phyloP scores from a whole-genome alignment of 2,329 filamentous ascomycete species.

The Xylaria sp. region DNA sequence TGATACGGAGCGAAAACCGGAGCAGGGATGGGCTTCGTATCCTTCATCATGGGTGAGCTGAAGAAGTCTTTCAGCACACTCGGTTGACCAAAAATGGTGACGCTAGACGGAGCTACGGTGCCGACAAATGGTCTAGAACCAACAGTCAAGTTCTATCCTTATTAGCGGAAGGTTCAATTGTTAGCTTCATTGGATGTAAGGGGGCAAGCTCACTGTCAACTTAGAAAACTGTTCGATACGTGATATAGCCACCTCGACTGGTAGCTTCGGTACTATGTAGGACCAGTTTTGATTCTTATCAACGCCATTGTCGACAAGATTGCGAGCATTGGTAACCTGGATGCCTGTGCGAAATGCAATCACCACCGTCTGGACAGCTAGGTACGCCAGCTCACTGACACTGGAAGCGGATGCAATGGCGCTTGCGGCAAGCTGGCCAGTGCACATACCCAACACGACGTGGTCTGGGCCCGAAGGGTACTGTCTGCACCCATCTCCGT shows the following conservation, averaged over 20 bases:
- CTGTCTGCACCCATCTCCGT: slow-evolving; percentile 2
- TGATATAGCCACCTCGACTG: neutral
- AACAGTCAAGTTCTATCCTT: neutral
- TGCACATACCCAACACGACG: slow-evolving; percentile 18
- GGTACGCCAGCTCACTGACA: slow-evolving; percentile 6
- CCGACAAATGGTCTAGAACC: neutral
- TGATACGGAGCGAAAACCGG: slow-evolving; percentile 22
- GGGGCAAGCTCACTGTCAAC: neutral
- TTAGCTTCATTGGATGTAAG: neutral
- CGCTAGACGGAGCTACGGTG: slow-evolving; percentile 2
- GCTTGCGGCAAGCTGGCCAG: slow-evolving; percentile 20
- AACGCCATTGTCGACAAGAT: neutral
- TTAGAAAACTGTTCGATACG: slow-evolving; percentile 1
- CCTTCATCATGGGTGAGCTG: slow-evolving; percentile 16
- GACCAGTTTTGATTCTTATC: slow-evolving; percentile 7
- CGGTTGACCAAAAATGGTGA: neutral
- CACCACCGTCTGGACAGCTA: slow-evolving; percentile 10
- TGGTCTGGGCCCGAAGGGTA: slow-evolving; percentile 1
- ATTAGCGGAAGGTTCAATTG: neutral
- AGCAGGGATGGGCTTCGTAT: slow-evolving; percentile 6
- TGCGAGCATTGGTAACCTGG: slow-evolving; percentile 15
- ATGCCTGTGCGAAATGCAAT: slow-evolving; percentile 17
- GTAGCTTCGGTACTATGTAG: neutral
- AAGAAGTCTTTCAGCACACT: neutral
- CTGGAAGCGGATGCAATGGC: slow-evolving; percentile 13